Evolutionary conservation across 2,329 filamentous ascomycete species (phyloP), one percentile per base, ranked within the genome.

Genomic region (Xylariaceae sp.): DNA sequence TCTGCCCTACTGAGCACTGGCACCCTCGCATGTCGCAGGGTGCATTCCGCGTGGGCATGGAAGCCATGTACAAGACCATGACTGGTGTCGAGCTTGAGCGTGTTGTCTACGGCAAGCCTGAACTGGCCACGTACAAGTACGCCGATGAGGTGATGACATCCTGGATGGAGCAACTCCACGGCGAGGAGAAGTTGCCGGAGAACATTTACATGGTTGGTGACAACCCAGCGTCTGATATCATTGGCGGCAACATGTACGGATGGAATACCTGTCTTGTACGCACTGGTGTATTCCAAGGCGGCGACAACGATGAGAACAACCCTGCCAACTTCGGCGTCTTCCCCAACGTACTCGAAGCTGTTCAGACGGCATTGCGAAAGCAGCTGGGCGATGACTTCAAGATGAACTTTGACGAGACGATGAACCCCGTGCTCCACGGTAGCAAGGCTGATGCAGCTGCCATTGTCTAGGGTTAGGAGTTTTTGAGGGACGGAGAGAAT

Each of bases 181-280:
- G 81, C 63, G 85, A 89, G 68, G 82, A 87, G 74, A 75, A 71
- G 52, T 72, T 88, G 39, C 84, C 85, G 4, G 67, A 80, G 66
- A 86, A 87, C 70, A 75, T 88, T 66, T 89, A 89, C 76, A 89
- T 89, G 85, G 74, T 89, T 48, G 85, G 85, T 57, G 85, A 89
- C 69, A 89, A 88, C 73, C 85, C 85, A 6, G 82, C 82, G 22
- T 86, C 82, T 22, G 85, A 89, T 65, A 88, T 89, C 62, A 76
- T 86, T 56, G 86, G 86, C 54, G 86, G 86, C 54, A 90, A 90
- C 76, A 86, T 85, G 78, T 89, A 90, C 68, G 85, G 85, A 52
- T 90, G 86, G 87, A 90, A 90, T 71, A 89, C 86, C 3, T 89
- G 86, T 64, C 71, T 90, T 47, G 86, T 90, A 49, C 81, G 86